phyloP scores from a whole-genome alignment of 164 flowering plant species.

The Liquidambar formosana region DNA sequence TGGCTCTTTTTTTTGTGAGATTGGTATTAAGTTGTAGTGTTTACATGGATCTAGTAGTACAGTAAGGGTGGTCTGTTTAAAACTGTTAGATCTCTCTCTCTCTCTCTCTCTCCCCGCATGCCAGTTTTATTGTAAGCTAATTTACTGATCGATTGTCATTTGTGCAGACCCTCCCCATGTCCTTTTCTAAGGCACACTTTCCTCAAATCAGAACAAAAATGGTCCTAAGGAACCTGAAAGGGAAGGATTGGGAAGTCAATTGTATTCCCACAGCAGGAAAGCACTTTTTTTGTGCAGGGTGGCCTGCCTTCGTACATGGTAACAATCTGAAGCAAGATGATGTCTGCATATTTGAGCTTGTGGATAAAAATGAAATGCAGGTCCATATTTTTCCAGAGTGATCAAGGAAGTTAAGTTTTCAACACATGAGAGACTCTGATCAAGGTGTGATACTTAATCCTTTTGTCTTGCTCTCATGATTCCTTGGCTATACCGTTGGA shows the following conservation, averaged over 20 bases:
- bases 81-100: no score
- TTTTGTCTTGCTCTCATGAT: neutral
- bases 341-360: conserved; percentile 2
- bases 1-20: no score
- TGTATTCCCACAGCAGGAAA: neutral
- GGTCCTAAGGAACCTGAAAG: neutral
- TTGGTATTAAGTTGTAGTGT: no score
- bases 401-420: neutral
- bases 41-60: no score
- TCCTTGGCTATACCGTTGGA: neutral
- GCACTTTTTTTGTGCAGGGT: neutral
- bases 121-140: neutral
- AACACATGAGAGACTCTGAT: neutral
- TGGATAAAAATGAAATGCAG: conserved; percentile 1
- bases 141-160: neutral
- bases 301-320: conserved; percentile 3
- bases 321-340: neutral
- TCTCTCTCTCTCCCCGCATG: no score
- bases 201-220: neutral
- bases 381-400: neutral
- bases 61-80: no score
- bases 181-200: conserved; percentile 1
- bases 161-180: neutral
- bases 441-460: neutral
- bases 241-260: neutral